Evolutionary conservation across 805 yeast species (phyloP).

Genomic region (Candida palmyrensis): DNA sequence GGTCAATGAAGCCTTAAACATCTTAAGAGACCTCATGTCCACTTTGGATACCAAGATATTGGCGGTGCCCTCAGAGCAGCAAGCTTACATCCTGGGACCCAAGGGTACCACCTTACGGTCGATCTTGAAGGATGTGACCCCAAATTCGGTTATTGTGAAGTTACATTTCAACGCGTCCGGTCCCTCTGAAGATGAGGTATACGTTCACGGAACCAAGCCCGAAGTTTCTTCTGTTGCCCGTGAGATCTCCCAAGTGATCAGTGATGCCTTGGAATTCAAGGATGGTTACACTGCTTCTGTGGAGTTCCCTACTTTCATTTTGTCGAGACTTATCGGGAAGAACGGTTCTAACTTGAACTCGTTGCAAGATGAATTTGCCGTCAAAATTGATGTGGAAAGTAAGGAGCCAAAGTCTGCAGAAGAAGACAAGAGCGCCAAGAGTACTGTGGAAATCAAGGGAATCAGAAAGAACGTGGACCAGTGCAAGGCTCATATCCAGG

Average conservation of each 20-base stretch:
- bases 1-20: slow-evolving; percentile 51
- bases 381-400: slow-evolving; percentile 68
- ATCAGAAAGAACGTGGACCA: slow-evolving; percentile 71
- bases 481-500: slow-evolving; percentile 54
- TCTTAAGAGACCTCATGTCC: slow-evolving; percentile 54
- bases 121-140: slow-evolving; percentile 32
- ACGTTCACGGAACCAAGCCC: slow-evolving; percentile 62
- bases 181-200: slow-evolving; percentile 45
- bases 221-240: slow-evolving; percentile 53
- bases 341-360: slow-evolving; percentile 72
- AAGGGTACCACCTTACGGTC: slow-evolving; percentile 51
- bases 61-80: slow-evolving; percentile 52
- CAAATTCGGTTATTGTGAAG: slow-evolving; percentile 40
- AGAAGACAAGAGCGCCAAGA: slow-evolving; percentile 23
- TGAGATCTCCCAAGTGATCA: slow-evolving; percentile 50
- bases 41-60: slow-evolving; percentile 49
- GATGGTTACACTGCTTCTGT: slow-evolving; percentile 41
- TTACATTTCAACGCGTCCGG: slow-evolving; percentile 38
- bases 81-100: slow-evolving; percentile 51
- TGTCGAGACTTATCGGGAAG: slow-evolving; percentile 85
- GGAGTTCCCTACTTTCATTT: slow-evolving; percentile 58
- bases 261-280: slow-evolving; percentile 49
- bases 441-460: slow-evolving; percentile 65
- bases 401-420: slow-evolving; percentile 30
- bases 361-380: slow-evolving; percentile 68